phyloP scores from a whole-genome alignment of 2,329 filamentous ascomycete species.

The Elsinoe ampelina region DNA sequence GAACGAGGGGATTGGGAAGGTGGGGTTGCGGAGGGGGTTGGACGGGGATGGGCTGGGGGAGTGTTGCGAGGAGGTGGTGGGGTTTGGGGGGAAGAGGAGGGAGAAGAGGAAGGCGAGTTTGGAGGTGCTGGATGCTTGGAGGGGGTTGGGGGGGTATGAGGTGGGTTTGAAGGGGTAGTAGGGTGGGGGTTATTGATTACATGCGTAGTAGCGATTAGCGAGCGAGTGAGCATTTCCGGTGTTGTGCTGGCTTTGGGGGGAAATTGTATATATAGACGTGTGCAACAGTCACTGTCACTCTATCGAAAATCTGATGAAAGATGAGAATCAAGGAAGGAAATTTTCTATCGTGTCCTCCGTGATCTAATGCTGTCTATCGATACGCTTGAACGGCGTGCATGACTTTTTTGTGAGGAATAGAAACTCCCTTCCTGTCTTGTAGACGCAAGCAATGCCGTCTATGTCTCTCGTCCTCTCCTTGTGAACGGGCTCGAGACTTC shows the following conservation, averaged over 20 bases:
- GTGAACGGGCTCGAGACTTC: no score
- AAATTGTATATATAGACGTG: not conserved
- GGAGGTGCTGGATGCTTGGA: conserved; percentile 16
- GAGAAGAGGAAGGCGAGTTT: conserved; percentile 14
- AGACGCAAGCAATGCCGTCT: no score
- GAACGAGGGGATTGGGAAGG: conserved; percentile 4
- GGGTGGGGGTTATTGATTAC: not conserved
- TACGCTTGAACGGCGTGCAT: no score
- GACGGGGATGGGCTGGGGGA: conserved; percentile 5
- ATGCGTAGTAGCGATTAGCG: conserved; percentile 2
- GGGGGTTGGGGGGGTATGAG: conserved; percentile 13
- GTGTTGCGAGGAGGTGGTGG: not conserved
- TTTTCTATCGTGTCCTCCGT: not conserved
- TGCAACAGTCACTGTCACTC: not conserved
- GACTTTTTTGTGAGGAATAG: no score
- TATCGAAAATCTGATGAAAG: no score
- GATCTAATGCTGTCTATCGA: no score
- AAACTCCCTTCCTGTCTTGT: no score
- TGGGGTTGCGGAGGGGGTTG: not conserved
- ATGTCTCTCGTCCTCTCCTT: no score
- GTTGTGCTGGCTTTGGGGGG: no score
- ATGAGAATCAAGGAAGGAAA: not conserved
- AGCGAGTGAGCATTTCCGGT: not conserved
- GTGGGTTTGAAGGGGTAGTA: not conserved
- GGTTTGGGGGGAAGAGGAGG: conserved; percentile 6